Evolutionary conservation across 1,284 basidiomycete genomes (phyloP), one percentile per base, ranked within the genome.

Genomic region (Jaminaea rosea): DNA sequence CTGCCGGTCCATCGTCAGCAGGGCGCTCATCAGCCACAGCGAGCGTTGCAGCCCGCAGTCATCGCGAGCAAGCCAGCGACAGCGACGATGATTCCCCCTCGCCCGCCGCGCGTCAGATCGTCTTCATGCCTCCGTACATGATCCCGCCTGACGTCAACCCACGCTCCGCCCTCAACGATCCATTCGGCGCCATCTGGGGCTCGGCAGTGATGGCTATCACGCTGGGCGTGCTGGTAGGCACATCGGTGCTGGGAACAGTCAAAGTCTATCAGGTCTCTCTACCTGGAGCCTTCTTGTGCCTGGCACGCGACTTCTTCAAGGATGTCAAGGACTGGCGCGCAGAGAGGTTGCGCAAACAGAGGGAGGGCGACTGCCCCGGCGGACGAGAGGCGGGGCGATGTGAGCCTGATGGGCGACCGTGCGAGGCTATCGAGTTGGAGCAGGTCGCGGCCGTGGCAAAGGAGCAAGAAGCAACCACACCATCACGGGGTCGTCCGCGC

Each of bases 221-320:
- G 3, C 77, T 86, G 6, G 77, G 76, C 2, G 75, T 80, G 0
- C 76, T 86, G 2, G 79, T 85, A 1, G 82, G 79, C 1, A 81
- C 83, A 50, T 81, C 77, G 59, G 76, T 76, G 29, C 75, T 81
- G 0, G 75, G 77, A 26, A 78, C 75, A 39, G 78, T 79, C 50
- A 77, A 80, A 49, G 88, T 81, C 2, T 80, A 78, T 58, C 64
- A 71, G 76, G 85, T 97, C 44, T 87, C 84, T 1, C 79, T 89
- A n/a, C 91, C 93, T 0, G 90, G 91, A 28, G 91, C 90, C 0
- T 72, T 81, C 1, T 72, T 82, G 47, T 87, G 88, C 69, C 79
- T 88, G 39, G 46, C 81, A 1, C 81, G 84, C 45, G 87, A 91
- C 66, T 62, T 84, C 2, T 80, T 80, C 79, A 81, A 84, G 65